phyloP scores from a whole-genome alignment of 768 basidiomycete species.

The Rubroboletus satanas region DNA sequence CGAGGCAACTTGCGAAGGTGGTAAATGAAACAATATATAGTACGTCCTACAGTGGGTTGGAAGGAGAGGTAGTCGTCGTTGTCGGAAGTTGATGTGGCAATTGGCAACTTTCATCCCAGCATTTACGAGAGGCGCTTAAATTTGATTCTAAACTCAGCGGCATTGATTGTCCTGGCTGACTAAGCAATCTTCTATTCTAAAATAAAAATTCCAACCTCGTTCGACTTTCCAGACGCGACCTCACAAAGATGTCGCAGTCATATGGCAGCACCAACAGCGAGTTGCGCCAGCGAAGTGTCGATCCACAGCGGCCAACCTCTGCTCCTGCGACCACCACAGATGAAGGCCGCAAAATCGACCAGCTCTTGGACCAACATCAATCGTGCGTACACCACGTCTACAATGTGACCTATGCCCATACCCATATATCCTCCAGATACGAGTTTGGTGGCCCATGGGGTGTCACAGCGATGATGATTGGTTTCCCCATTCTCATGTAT shows the following conservation, averaged over 20 bases:
- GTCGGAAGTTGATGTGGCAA: constrained; percentile 13
- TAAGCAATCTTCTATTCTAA: constrained; percentile 15
- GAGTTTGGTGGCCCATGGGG: constrained; percentile 97
- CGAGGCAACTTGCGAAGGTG: constrained; percentile 7
- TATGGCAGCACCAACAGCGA: constrained; percentile 22
- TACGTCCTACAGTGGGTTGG: constrained; percentile 18
- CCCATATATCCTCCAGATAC: constrained; percentile 49
- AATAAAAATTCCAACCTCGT: constrained; percentile 4
- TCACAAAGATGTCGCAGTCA: constrained; percentile 27
- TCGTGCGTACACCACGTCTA: constrained; percentile 35
- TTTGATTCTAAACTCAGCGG: constrained; percentile 7
- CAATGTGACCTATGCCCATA: constrained; percentile 1
- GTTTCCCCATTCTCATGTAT: constrained; percentile 95
- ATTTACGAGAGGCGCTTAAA: constrained; percentile 23
- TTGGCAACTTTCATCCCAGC: not conserved
- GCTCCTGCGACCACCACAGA: constrained; percentile 45
- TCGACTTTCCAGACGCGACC: constrained; percentile 6
- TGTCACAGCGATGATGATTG: constrained; percentile 87
- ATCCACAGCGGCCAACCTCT: constrained; percentile 12
- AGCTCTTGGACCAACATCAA: constrained; percentile 66
- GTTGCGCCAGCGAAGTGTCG: constrained; percentile 31
- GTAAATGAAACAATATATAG: constrained; percentile 19
- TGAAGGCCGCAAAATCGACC: constrained; percentile 71
- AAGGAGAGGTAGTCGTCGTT: constrained; percentile 12
- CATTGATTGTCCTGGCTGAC: constrained; percentile 4